phyloP scores from a whole-genome alignment of 371 early-diverging fungal genomes.

The Vittaforma corneae region DNA sequence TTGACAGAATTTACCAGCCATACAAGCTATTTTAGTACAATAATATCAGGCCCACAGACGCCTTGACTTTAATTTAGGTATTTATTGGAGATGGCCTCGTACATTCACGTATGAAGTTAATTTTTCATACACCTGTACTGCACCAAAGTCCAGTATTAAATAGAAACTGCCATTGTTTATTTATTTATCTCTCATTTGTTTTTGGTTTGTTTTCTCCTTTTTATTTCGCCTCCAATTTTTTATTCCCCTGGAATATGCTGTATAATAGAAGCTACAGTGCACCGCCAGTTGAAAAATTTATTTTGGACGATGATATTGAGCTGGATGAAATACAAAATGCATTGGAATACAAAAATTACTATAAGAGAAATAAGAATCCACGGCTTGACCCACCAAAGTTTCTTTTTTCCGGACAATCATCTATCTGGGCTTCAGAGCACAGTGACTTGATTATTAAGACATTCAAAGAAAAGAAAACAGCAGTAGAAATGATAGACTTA shows the following conservation, averaged over 20 bases:
- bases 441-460: conserved; percentile 39
- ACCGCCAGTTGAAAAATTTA: conserved; percentile 47
- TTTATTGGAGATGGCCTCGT: too few relatives aligned
- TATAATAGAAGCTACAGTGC: conserved; percentile 25
- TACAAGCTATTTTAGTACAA: too few relatives aligned
- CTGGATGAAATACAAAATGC: conserved; percentile 45
- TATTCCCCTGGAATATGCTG: background rate
- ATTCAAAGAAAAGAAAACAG: conserved; percentile 31
- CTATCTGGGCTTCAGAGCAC: conserved; percentile 33
- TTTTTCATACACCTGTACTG: too few relatives aligned
- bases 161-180: background rate
- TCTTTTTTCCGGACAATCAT: conserved; percentile 32
- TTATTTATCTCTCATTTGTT: background rate
- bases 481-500: conserved; percentile 38
- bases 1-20: too few relatives aligned
- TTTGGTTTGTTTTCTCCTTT: too few relatives aligned
- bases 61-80: too few relatives aligned
- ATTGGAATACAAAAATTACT: conserved; percentile 60
- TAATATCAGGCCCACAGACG: too few relatives aligned
- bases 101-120: too few relatives aligned
- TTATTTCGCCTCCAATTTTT: background rate
- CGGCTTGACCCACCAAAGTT: conserved; percentile 60
- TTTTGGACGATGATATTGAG: conserved; percentile 41
- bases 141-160: conserved; percentile 1
- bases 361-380: conserved; percentile 59